phyloP scores from a whole-genome alignment of 2,329 filamentous ascomycete genomes.

The Exophiala calicioides region DNA sequence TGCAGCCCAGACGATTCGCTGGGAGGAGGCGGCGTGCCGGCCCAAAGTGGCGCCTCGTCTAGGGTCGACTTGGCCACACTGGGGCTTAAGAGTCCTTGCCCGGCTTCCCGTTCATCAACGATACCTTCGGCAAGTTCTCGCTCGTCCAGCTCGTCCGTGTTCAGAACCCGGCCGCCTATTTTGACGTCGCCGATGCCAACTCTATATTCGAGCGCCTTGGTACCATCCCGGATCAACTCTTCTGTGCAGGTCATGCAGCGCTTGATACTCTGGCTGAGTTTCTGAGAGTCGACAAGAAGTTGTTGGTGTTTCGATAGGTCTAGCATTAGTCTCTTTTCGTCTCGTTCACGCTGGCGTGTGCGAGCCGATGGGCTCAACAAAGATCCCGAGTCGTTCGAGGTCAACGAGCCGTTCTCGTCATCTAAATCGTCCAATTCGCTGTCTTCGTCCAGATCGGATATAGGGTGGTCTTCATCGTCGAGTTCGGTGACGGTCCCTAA shows the following conservation, averaged over 20 bases:
- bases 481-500: constrained; percentile 50
- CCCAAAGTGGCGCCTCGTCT: constrained; percentile 13
- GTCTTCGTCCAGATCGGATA: constrained; percentile 39
- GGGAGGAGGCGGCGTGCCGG: no score
- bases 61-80: constrained; percentile 21
- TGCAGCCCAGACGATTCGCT: no score
- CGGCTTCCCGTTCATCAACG: constrained; percentile 14
- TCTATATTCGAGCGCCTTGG: constrained; percentile 80
- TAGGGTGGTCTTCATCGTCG: constrained; percentile 37
- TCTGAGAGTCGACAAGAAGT: constrained; percentile 83
- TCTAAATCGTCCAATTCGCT: constrained; percentile 27
- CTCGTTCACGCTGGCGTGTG: constrained; percentile 63
- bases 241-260: constrained; percentile 88
- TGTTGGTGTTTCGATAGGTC: constrained; percentile 89
- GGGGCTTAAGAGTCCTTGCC: constrained; percentile 29
- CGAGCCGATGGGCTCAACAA: constrained; percentile 40
- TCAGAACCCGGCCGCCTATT: constrained; percentile 76
- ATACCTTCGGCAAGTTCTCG: constrained; percentile 13
- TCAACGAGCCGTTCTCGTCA: constrained; percentile 38
- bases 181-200: constrained; percentile 78
- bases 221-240: constrained; percentile 82
- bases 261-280: constrained; percentile 92
- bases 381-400: constrained; percentile 35
- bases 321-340: constrained; percentile 79
- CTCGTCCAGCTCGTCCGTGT: constrained; percentile 60